Evolutionary conservation across 2,329 filamentous ascomycete species (phyloP).

Genomic region (Sclerotinia borealis): DNA sequence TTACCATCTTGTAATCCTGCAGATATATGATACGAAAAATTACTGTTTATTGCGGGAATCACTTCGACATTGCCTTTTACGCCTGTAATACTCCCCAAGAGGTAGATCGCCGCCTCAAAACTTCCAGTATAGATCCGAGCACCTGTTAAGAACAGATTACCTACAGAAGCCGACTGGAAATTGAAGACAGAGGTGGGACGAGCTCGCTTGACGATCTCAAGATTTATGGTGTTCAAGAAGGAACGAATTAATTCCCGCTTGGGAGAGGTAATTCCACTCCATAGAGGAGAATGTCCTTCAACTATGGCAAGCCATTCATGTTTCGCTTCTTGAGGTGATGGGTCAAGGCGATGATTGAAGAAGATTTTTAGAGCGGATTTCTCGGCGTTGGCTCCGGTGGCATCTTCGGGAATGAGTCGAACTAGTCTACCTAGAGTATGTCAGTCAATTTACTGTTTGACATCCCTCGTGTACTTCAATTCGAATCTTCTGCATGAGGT

Average conservation of each 20-base stretch:
- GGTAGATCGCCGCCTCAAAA: slow-evolving; percentile 87
- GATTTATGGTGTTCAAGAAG: slow-evolving; percentile 68
- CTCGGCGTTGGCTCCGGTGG: slow-evolving; percentile 45
- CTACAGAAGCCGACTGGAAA: slow-evolving; percentile 69
- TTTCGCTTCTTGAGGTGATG: slow-evolving; percentile 54
- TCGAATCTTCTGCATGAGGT: not conserved
- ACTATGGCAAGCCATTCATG: slow-evolving; percentile 85
- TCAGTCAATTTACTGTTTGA: not conserved
- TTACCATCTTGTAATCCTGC: slow-evolving; percentile 72
- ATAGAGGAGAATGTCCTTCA: slow-evolving; percentile 67
- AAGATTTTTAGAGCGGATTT: slow-evolving; percentile 70
- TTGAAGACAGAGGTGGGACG: slow-evolving; percentile 69
- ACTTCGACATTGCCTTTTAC: slow-evolving; percentile 72
- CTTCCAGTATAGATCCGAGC: slow-evolving; percentile 86
- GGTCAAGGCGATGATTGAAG: slow-evolving; percentile 80
- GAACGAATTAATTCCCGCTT: slow-evolving; percentile 74
- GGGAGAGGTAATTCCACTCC: slow-evolving; percentile 62
- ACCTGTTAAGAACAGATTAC: slow-evolving; percentile 76
- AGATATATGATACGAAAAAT: slow-evolving; percentile 92
- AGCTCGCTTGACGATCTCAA: slow-evolving; percentile 72
- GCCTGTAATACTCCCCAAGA: slow-evolving; percentile 80
- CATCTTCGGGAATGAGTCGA: slow-evolving; percentile 71
- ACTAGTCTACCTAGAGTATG: slow-evolving; percentile 66
- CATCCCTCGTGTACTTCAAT: not conserved
- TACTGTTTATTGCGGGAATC: slow-evolving; percentile 86